These are phyloP conservation scores for Fusarium sp. DNA, from an alignment of 2,329 filamentous ascomycete species.

Conservation along the genomic window DNA sequence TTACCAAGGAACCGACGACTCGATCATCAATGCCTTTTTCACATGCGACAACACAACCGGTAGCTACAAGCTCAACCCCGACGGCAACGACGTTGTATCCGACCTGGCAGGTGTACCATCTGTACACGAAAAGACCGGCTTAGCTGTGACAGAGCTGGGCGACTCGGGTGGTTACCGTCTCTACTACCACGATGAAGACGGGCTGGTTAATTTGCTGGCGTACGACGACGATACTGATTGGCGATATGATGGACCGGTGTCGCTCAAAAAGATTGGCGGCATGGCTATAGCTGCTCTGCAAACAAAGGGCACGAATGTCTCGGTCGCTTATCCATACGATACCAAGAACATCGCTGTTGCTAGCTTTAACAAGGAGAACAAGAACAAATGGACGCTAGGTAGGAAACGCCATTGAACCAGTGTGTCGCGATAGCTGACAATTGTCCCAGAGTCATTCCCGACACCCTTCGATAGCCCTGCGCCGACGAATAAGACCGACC, in stretches of 20 bases:
- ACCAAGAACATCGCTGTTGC: constrained; percentile 23
- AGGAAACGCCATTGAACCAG: background rate
- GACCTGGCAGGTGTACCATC: constrained; percentile 15
- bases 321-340: constrained; percentile 33
- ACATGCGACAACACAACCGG: constrained; percentile 29
- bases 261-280: constrained; percentile 11
- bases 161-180: constrained; percentile 32
- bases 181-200: constrained; percentile 36
- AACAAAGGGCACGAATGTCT: constrained; percentile 24
- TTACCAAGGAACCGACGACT: constrained; percentile 25
- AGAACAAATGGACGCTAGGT: constrained; percentile 28
- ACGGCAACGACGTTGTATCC: constrained; percentile 22
- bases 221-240: constrained; percentile 41
- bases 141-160: constrained; percentile 31
- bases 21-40: constrained; percentile 26
- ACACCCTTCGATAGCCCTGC: constrained; percentile 25
- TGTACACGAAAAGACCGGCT: constrained; percentile 31
- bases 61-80: constrained; percentile 14
- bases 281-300: constrained; percentile 19
- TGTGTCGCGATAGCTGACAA: background rate
- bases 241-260: constrained; percentile 32
- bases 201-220: constrained; percentile 22
- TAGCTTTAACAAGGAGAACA: constrained; percentile 7
- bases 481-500: constrained; percentile 24
- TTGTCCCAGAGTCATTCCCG: constrained; percentile 20